Base-by-base conservation (phyloP, 345 rosid species). In the Dovyalis caffra region DNA sequence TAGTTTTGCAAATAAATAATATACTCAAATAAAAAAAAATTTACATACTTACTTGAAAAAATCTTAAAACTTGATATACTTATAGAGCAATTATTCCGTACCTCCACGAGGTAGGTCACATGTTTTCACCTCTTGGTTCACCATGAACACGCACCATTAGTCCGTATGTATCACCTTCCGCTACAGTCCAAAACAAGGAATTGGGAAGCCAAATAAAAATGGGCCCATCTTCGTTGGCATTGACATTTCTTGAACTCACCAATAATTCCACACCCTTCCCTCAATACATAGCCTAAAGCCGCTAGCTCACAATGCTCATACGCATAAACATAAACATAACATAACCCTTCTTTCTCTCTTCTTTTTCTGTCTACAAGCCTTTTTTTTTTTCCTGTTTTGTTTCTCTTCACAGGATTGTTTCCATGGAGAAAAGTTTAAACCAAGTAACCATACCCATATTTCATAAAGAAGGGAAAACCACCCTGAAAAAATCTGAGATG, bases 211-310 rank as follows among this genome's bases (percentile, higher is more conserved):
- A 6, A 73, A 70, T 49, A 18, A n/a, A 10, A 23, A 49, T 64
- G 79, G 87, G 69, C 66, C 85, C 76, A 33, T 66, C 86, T 83
- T 73, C 79, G 84, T 79, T 81, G 88, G 82, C 86, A 83, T 86
- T 83, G 84, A 81, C 86, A 79, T 86, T 79, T 77, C 81, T 72
- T 23, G 60, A 85, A 61, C 80, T 60, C 66, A 28, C 64, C 78
- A 80, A 77, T 70, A 76, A 76, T 64, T 74, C 71, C 58, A 47
- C 72, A 3, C 23, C 77, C 4, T 20, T 62, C n/a, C 66, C 18
- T 63, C 66, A 29, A 62, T 63, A 28, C 66, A 63, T 28, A 63
- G 18, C 35, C 5, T 10, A 18, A 2, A 37, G 15, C 35, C 66
- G n/a, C 20, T 6, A 28, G n/a, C 38, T 47, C 56, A 47, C 21